A percentile compares a stretch with the other conserved stretches of the same genome.
Conservation (phyloP, 2,329 filamentous ascomycete species). For the Penicillium glabrum region DNA sequence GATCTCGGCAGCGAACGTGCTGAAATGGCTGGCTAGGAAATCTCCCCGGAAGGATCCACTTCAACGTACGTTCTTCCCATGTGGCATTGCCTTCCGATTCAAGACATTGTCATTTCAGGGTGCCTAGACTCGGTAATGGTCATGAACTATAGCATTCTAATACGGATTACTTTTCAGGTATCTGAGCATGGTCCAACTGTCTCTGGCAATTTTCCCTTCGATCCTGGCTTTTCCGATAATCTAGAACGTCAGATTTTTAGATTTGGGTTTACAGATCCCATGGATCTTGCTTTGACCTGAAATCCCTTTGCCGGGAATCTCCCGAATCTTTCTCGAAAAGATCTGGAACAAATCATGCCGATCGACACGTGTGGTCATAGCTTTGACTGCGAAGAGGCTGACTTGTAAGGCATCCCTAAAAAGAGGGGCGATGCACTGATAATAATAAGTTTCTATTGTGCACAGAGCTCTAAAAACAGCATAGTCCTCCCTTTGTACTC, state of each 20-base stretch:
- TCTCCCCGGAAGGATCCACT: slow-evolving; percentile 11
- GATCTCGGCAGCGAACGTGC: slow-evolving; percentile 16
- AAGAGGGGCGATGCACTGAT: neutral
- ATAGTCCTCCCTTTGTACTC: neutral
- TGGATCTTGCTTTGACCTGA: slow-evolving; percentile 3
- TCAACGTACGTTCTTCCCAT: slow-evolving; percentile 16
- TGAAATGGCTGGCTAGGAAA: slow-evolving; percentile 24
- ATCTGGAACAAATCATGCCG: slow-evolving; percentile 8
- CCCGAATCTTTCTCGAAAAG: slow-evolving; percentile 15
- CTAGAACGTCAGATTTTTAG: neutral
- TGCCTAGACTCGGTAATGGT: neutral
- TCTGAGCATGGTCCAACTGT: neutral
- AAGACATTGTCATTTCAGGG: neutral
- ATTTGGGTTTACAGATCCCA: slow-evolving; percentile 6
- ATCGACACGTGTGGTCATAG: slow-evolving; percentile 17
- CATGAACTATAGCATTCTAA: too few relatives aligned
- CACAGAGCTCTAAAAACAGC: neutral
- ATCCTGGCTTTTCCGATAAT: neutral
- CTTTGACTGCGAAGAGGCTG: slow-evolving; percentile 8
- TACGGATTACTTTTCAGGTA: neutral
- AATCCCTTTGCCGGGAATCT: neutral
- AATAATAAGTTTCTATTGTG: neutral
- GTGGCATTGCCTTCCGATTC: slow-evolving; percentile 14
- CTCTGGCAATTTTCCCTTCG: neutral
- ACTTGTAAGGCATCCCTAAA: neutral